A percentile compares a stretch with the other conserved stretches of the same genome.
phyloP scores from a whole-genome alignment of 2,329 filamentous ascomycete species.

The Aspergillus neoniger region DNA sequence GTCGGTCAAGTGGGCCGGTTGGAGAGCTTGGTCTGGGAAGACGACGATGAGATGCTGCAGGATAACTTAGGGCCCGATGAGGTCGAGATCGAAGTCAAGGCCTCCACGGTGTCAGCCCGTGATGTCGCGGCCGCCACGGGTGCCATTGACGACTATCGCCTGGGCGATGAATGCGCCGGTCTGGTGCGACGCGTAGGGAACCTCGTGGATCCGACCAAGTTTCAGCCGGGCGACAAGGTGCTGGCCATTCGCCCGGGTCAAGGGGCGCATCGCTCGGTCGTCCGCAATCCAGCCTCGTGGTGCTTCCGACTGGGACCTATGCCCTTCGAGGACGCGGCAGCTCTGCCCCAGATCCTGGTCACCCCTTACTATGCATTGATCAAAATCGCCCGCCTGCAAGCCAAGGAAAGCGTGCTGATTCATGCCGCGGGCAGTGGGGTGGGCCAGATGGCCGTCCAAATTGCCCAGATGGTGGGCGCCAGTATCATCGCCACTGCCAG shows the following conservation, averaged over 20 bases:
- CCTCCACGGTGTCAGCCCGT: slow-evolving; percentile 5
- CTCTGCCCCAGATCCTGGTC: not conserved
- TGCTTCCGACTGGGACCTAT: not conserved
- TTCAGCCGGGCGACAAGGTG: not conserved
- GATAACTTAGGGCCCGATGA: not conserved
- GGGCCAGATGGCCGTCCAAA: slow-evolving; percentile 7
- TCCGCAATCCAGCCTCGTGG: slow-evolving; percentile 3
- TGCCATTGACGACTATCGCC: slow-evolving; percentile 1
- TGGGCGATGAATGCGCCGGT: slow-evolving; percentile 8
- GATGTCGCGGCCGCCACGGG: slow-evolving; percentile 7
- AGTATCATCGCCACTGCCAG: not conserved
- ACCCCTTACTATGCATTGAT: slow-evolving; percentile 2
- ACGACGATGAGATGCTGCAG: not conserved
- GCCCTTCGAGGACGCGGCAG: not conserved
- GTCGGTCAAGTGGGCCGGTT: slow-evolving; percentile 1
- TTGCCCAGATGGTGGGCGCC: slow-evolving; percentile 6
- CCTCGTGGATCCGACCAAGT: not conserved
- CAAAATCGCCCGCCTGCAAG: slow-evolving; percentile 4
- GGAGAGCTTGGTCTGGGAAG: slow-evolving; percentile 5
- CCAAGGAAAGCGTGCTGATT: slow-evolving; percentile 6
- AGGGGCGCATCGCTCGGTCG: slow-evolving; percentile 5
- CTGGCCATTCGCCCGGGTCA: slow-evolving; percentile 1
- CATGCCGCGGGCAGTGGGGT: slow-evolving; percentile 2
- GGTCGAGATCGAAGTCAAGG: slow-evolving; percentile 2
- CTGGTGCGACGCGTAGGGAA: not conserved